Percentiles rank a stretch among this genome's conserved stretches.
Conservation (phyloP, 1,284 basidiomycete species). For the Cystobasidium slooffiae region DNA sequence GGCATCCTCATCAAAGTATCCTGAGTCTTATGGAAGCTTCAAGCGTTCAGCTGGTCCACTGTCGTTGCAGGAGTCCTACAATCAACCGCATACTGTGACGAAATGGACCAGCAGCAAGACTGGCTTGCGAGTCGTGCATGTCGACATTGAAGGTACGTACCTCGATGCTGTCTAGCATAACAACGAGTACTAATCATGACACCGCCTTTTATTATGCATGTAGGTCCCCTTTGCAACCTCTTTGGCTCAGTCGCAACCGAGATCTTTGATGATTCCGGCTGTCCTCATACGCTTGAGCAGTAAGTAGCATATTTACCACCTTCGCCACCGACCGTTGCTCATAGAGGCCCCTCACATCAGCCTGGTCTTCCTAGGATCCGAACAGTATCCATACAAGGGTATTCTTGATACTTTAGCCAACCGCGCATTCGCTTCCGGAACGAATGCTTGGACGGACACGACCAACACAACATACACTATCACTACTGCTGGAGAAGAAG, state of each 20-base stretch:
- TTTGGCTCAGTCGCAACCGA: slow-evolving; percentile 72
- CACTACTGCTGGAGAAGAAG: slow-evolving; percentile 94
- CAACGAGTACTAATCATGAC: background rate
- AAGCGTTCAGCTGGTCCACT: slow-evolving; percentile 36
- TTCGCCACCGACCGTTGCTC: background rate
- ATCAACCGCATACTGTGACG: slow-evolving; percentile 44
- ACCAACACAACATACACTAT: slow-evolving; percentile 95
- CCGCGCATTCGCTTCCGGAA: slow-evolving; percentile 85
- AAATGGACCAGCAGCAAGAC: slow-evolving; percentile 50
- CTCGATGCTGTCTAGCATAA: background rate
- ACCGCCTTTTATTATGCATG: background rate
- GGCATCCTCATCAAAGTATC: slow-evolving; percentile 12
- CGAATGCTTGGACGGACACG: slow-evolving; percentile 76
- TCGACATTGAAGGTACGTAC: slow-evolving; percentile 55
- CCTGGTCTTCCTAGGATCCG: slow-evolving; percentile 90
- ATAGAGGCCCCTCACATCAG: slow-evolving; percentile 57
- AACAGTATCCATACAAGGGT: slow-evolving; percentile 95
- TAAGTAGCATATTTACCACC: background rate
- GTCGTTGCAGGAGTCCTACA: slow-evolving; percentile 33
- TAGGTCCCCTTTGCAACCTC: slow-evolving; percentile 39
- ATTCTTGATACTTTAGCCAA: slow-evolving; percentile 97
- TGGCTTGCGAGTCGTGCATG: slow-evolving; percentile 59
- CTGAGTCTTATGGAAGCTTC: slow-evolving; percentile 34
- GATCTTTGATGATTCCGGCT: slow-evolving; percentile 68
- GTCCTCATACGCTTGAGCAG: slow-evolving; percentile 88